Conservation (phyloP, 768 basidiomycete genomes). For the Suillus brevipes region DNA sequence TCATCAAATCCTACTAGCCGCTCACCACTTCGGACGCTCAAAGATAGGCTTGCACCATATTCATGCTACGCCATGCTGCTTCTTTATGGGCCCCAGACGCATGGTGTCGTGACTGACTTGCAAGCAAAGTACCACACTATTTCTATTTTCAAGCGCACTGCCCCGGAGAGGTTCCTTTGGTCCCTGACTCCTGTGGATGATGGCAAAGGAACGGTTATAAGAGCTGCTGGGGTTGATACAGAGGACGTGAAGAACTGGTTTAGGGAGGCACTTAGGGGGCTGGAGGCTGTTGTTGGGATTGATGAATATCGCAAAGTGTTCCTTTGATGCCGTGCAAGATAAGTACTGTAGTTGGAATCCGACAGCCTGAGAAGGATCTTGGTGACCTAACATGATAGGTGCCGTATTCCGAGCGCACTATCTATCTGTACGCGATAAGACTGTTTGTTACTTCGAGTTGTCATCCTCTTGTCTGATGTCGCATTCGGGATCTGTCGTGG, state of each 20-base stretch:
- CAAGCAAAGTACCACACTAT: constrained; percentile 49
- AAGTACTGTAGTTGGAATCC: not conserved
- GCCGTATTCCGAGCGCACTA: not conserved
- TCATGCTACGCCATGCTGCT: constrained; percentile 88
- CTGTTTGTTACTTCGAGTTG: not conserved
- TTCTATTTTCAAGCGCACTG: constrained; percentile 56
- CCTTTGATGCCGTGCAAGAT: constrained; percentile 30
- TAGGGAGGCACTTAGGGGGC: constrained; percentile 46
- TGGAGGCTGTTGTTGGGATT: constrained; percentile 56
- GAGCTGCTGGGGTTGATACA: constrained; percentile 75
- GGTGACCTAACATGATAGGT: not conserved
- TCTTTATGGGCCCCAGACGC: constrained; percentile 68
- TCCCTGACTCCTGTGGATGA: constrained; percentile 63
- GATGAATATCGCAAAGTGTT: constrained; percentile 70
- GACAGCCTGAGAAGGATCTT: not conserved
- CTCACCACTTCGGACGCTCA: constrained; percentile 48
- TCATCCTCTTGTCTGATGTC: not conserved
- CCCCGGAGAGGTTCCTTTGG: constrained; percentile 76
- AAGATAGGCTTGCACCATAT: constrained; percentile 72
- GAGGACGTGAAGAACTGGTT: constrained; percentile 77
- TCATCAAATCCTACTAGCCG: constrained; percentile 16
- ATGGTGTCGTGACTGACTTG: constrained; percentile 49
- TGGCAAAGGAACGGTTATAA: constrained; percentile 56
- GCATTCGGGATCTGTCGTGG: not conserved
- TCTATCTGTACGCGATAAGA: constrained; percentile 1